Evolutionary conservation across 345 rosid genomes (phyloP).

Genomic region (Populus deltoides): DNA sequence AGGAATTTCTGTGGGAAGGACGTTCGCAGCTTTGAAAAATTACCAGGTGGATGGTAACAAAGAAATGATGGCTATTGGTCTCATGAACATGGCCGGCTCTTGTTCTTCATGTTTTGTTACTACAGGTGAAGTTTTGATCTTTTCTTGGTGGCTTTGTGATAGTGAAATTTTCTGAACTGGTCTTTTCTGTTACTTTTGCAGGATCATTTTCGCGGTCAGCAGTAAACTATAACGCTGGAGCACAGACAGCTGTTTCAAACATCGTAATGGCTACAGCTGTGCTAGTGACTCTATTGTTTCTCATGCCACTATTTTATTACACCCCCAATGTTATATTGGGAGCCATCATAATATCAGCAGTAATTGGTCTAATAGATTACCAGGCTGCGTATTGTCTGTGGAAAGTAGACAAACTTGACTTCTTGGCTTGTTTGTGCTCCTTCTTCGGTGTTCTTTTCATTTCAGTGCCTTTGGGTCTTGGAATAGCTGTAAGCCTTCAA

Average conservation of each 20-base stretch:
- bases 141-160: not conserved
- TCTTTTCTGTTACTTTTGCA: constrained; percentile 23
- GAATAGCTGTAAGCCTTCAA: constrained; percentile 69
- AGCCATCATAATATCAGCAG: constrained; percentile 91
- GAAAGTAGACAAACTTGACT: constrained; percentile 96
- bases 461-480: constrained; percentile 88
- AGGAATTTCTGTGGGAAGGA: constrained; percentile 99
- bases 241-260: constrained; percentile 79
- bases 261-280: constrained; percentile 80
- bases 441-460: constrained; percentile 93
- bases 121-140: constrained; percentile 45
- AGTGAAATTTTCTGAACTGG: constrained; percentile 2
- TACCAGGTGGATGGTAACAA: constrained; percentile 96
- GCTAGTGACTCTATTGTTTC: constrained; percentile 80
- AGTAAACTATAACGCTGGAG: constrained; percentile 90
- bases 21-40: constrained; percentile 77
- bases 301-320: constrained; percentile 91
- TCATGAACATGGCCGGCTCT: constrained; percentile 95
- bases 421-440: constrained; percentile 75
- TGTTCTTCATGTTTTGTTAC: constrained; percentile 91
- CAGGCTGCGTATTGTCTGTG: constrained; percentile 60
- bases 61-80: constrained; percentile 97
- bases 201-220: constrained; percentile 97
- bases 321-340: constrained; percentile 84
- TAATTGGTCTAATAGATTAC: constrained; percentile 83